A percentile compares a stretch with the other conserved stretches of the same genome.
Evolutionary conservation across 164 flowering plant genomes (phyloP).

Genomic region (Vitis labrusca): DNA sequence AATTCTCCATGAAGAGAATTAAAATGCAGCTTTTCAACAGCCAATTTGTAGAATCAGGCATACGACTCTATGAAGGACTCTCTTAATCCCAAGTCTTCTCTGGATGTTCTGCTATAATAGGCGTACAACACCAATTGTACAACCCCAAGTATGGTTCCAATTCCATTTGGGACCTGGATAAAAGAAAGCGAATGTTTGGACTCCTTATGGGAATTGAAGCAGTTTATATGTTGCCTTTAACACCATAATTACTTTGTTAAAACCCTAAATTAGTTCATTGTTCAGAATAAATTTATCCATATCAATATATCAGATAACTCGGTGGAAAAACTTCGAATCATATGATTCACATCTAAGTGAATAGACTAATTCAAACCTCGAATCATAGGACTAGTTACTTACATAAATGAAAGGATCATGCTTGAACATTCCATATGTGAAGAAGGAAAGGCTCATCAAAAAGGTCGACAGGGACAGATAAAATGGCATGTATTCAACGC

Average conservation of each 20-base stretch:
- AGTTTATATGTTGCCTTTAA: no score
- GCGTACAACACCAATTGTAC: slow-evolving; percentile 34
- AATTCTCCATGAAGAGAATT: neutral
- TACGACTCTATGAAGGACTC: slow-evolving; percentile 26
- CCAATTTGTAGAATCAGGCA: slow-evolving; percentile 4
- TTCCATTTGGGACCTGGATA: slow-evolving; percentile 48
- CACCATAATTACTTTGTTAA: no score
- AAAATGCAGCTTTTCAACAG: no score
- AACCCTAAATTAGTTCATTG: no score
- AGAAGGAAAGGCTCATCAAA: slow-evolving; percentile 29
- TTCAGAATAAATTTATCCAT: no score
- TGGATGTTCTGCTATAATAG: slow-evolving; percentile 20
- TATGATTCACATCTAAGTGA: neutral
- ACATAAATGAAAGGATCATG: slow-evolving; percentile 28
- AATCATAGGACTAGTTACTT: slow-evolving; percentile 3
- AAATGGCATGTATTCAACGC: slow-evolving; percentile 32
- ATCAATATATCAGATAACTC: no score
- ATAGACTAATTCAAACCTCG: neutral
- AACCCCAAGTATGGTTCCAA: slow-evolving; percentile 40
- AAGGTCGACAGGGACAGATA: slow-evolving; percentile 25
- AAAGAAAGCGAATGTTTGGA: neutral
- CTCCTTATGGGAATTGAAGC: no score
- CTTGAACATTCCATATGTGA: slow-evolving; percentile 25
- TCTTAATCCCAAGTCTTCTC: slow-evolving; percentile 15
- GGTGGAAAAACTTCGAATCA: neutral